phyloP scores from a whole-genome alignment of 2,329 filamentous ascomycete species.

The Didymella segeticola region DNA sequence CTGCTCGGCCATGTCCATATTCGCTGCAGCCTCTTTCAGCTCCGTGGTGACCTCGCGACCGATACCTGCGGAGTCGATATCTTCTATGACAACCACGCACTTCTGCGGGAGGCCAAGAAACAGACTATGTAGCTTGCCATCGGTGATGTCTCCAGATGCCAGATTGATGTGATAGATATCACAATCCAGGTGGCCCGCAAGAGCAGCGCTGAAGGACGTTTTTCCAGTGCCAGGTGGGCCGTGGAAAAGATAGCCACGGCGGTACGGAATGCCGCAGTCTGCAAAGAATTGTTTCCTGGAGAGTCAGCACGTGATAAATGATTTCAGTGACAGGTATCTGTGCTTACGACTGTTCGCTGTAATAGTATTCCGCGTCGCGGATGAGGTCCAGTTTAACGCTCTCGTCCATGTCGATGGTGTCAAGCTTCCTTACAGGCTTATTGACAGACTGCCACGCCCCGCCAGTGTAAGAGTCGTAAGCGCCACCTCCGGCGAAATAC shows the following conservation, averaged over 20 bases:
- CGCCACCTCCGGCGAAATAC: constrained; percentile 31
- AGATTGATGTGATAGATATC: constrained; percentile 51
- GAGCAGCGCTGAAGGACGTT: constrained; percentile 48
- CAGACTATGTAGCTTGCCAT: constrained; percentile 39
- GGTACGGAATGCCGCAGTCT: constrained; percentile 43
- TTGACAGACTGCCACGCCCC: constrained; percentile 31
- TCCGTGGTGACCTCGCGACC: constrained; percentile 25
- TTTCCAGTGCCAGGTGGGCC: constrained; percentile 52
- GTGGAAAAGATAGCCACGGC: constrained; percentile 50
- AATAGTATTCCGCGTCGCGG: constrained; percentile 48
- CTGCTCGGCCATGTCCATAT: constrained; percentile 1
- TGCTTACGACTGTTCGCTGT: constrained; percentile 37
- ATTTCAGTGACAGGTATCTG: not conserved
- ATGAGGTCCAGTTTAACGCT: constrained; percentile 38
- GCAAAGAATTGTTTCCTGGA: constrained; percentile 39
- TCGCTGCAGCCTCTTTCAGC: not conserved
- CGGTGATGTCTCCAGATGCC: constrained; percentile 33
- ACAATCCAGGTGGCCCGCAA: constrained; percentile 47
- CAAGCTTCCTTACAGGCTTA: constrained; percentile 37
- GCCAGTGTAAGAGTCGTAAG: constrained; percentile 11
- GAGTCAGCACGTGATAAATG: not conserved
- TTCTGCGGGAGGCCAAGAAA: constrained; percentile 45
- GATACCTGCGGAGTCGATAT: constrained; percentile 48
- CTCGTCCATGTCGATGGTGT: constrained; percentile 44
- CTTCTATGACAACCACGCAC: constrained; percentile 52